These are phyloP conservation scores for Globisporangium lucens DNA, from an alignment of 352 stramenopile genomes.

Conservation along the genomic window DNA sequence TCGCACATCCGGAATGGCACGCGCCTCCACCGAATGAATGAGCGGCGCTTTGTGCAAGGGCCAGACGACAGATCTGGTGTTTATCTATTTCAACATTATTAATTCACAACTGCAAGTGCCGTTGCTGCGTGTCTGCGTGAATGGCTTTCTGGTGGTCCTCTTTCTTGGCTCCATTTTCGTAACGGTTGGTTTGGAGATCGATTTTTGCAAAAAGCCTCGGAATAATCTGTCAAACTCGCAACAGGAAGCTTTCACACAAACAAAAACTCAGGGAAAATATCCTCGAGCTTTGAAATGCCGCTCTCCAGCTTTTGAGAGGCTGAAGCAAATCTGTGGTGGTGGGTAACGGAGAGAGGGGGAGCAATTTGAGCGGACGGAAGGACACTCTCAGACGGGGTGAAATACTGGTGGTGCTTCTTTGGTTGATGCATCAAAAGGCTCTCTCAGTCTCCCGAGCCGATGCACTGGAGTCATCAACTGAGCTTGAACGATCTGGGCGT, in stretches of 20 bases:
- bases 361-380: neutral
- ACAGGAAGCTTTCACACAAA: neutral
- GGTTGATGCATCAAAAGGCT: slow-evolving; percentile 9
- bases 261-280: neutral
- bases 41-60: neutral
- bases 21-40: slow-evolving; percentile 9
- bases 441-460: slow-evolving; percentile 11
- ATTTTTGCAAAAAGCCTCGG: neutral
- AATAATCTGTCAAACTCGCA: slow-evolving; percentile 2
- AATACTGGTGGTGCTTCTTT: slow-evolving; percentile 32
- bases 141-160: neutral
- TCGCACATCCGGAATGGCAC: slow-evolving; percentile 1
- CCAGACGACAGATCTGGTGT: neutral
- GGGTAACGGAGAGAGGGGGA: slow-evolving; percentile 1
- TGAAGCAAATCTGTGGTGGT: neutral
- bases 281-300: neutral
- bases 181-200: neutral
- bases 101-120: neutral
- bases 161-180: neutral
- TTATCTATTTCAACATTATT: neutral
- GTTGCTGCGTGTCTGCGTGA: slow-evolving; percentile 9
- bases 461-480: slow-evolving; percentile 28
- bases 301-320: neutral
- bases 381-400: slow-evolving; percentile 20
- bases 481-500: neutral